Conservation (phyloP, 1,284 basidiomycete genomes). For the Leccinum insolens region DNA sequence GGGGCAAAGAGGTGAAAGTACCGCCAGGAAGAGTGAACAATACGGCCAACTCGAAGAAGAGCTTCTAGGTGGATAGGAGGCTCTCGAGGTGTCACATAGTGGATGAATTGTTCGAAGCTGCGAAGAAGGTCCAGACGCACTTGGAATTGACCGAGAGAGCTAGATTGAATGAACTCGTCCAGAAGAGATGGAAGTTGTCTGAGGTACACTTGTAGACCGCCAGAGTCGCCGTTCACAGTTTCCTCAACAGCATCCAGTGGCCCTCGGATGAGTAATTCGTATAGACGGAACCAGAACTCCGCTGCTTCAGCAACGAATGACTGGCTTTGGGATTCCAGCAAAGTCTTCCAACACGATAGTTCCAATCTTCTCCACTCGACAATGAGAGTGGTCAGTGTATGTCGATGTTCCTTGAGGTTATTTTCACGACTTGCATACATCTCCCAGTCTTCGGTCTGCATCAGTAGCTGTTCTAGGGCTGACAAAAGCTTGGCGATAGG, state of each 20-base stretch:
- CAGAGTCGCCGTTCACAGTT: slow-evolving; percentile 35
- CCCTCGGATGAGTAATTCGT: slow-evolving; percentile 78
- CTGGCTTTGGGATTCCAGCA: slow-evolving; percentile 75
- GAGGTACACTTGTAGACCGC: slow-evolving; percentile 57
- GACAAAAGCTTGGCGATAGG: slow-evolving; percentile 87
- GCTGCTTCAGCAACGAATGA: slow-evolving; percentile 66
- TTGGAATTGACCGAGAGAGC: slow-evolving; percentile 83
- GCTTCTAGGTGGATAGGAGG: slow-evolving; percentile 30
- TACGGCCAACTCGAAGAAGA: slow-evolving; percentile 53
- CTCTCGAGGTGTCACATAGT: slow-evolving; percentile 21
- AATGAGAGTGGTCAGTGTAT: slow-evolving; percentile 73
- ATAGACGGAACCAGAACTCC: slow-evolving; percentile 93
- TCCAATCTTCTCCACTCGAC: slow-evolving; percentile 93
- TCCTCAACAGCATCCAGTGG: slow-evolving; percentile 52
- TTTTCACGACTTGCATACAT: slow-evolving; percentile 90
- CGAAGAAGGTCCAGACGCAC: slow-evolving; percentile 71
- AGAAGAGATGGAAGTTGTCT: slow-evolving; percentile 77
- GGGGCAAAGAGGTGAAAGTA: slow-evolving; percentile 72
- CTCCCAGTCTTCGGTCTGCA: slow-evolving; percentile 97
- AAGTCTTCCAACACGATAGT: slow-evolving; percentile 82
- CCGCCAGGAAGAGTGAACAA: slow-evolving; percentile 69
- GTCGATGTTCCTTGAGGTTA: slow-evolving; percentile 71
- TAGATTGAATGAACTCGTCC: slow-evolving; percentile 79
- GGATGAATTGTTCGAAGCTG: slow-evolving; percentile 65
- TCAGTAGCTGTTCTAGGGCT: slow-evolving; percentile 83